phyloP scores from a whole-genome alignment of 2,329 filamentous ascomycete genomes.

The Fusarium subglutinans region DNA sequence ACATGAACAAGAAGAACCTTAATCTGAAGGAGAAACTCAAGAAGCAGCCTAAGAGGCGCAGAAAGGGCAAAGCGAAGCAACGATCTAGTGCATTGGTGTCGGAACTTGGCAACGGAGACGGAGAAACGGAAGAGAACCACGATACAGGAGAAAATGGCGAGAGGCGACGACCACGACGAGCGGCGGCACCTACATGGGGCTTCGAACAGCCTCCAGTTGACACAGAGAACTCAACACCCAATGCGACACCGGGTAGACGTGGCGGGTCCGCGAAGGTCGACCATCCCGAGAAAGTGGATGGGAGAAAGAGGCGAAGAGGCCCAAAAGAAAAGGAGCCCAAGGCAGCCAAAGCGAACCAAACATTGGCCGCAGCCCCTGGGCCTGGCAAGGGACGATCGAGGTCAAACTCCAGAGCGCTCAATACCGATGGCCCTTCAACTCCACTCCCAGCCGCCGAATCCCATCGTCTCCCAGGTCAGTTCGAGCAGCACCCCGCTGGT shows the following conservation, averaged over 20 bases:
- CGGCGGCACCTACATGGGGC: conserved; percentile 76
- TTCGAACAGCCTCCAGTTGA: conserved; percentile 69
- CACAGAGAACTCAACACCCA: conserved; percentile 66
- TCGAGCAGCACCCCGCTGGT: conserved; percentile 53
- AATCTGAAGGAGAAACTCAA: conserved; percentile 81
- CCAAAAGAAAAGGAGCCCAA: conserved; percentile 55
- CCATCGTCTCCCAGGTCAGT: conserved; percentile 53
- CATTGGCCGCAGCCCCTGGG: conserved; percentile 58
- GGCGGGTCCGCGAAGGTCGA: conserved; percentile 56
- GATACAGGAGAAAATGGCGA: conserved; percentile 69
- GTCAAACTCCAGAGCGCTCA: conserved; percentile 62
- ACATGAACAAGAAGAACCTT: conserved; percentile 78
- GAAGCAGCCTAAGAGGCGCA: conserved; percentile 68
- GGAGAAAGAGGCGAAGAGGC: conserved; percentile 51
- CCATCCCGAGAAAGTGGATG: conserved; percentile 57
- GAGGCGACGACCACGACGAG: conserved; percentile 68
- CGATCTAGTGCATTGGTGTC: conserved; percentile 72
- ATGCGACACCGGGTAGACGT: conserved; percentile 66
- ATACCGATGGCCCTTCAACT: conserved; percentile 54
- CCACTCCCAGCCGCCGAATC: conserved; percentile 51
- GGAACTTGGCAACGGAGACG: conserved; percentile 69
- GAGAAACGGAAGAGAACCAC: conserved; percentile 64
- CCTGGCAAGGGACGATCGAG: conserved; percentile 61
- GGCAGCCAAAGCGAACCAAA: conserved; percentile 51
- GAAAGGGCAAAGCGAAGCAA: conserved; percentile 67